These are phyloP conservation scores for Saccharomycopsis sp. DNA, from an alignment of 805 yeast genomes.

Conservation along the genomic window DNA sequence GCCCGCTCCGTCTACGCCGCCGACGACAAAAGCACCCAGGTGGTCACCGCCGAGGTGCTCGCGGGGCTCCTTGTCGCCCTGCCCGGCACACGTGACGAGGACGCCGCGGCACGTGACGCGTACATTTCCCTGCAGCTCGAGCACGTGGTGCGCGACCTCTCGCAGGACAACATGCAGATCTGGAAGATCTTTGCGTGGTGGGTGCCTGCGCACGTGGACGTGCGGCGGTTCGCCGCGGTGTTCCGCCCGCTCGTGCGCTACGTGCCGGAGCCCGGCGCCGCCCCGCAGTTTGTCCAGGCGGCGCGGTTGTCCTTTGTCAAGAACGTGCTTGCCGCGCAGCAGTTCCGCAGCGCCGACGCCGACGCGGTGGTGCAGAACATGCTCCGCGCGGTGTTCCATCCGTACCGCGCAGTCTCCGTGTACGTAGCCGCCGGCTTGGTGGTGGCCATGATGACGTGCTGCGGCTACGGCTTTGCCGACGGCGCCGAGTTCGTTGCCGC, in stretches of 20 bases:
- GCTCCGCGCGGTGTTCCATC: conserved; percentile 46
- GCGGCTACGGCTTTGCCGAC: conserved; percentile 35
- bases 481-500: conserved; percentile 35
- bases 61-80: conserved; percentile 54
- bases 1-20: conserved; percentile 46
- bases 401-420: conserved; percentile 65
- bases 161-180: conserved; percentile 64
- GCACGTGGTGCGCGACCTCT: conserved; percentile 48
- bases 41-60: conserved; percentile 64
- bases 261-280: conserved; percentile 40
- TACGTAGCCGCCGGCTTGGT: conserved; percentile 58
- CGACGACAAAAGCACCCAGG: conserved; percentile 70
- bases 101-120: conserved; percentile 35
- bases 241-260: conserved; percentile 30
- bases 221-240: conserved; percentile 52
- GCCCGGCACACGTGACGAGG: conserved; percentile 33
- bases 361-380: conserved; percentile 39
- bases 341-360: conserved; percentile 51
- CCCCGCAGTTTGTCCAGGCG: conserved; percentile 59
- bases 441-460: conserved; percentile 31
- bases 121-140: conserved; percentile 40
- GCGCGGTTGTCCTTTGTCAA: conserved; percentile 52
- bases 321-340: conserved; percentile 41
- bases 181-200: conserved; percentile 79
- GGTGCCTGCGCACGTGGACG: conserved; percentile 59